phyloP scores from a whole-genome alignment of 129 eudicot species.

The Chrysanthemum seticuspe region DNA sequence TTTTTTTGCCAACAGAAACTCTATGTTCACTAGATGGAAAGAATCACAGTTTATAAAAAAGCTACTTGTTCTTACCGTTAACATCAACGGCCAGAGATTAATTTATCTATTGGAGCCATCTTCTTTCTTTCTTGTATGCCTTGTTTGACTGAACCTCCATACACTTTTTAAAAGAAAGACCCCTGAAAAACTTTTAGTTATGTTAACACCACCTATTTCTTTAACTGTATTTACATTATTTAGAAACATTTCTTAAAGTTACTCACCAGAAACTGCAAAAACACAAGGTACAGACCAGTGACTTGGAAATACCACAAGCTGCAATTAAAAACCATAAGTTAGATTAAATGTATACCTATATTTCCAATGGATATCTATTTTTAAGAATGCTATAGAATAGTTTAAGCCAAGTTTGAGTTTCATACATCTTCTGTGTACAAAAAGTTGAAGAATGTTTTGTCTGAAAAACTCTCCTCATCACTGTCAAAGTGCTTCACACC shows the following conservation, averaged over 20 bases:
- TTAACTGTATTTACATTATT: background rate
- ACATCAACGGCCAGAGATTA: constrained; percentile 24
- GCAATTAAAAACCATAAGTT: background rate
- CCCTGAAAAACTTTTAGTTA: constrained; percentile 31
- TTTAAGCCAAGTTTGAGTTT: constrained; percentile 11
- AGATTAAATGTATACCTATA: background rate
- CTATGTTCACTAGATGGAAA: background rate
- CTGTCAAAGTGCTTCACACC: constrained; percentile 12
- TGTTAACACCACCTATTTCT: background rate
- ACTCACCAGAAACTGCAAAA: constrained; percentile 64
- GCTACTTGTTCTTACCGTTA: background rate
- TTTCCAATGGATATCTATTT: constrained; percentile 31
- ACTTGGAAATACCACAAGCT: constrained; percentile 61
- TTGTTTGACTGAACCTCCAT: constrained; percentile 58
- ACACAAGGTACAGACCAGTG: constrained; percentile 63
- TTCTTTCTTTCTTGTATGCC: constrained; percentile 63
- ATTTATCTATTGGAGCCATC: constrained; percentile 40
- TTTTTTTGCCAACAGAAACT: too few species aligned
- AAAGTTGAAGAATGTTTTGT: constrained; percentile 51
- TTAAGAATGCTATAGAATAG: background rate
- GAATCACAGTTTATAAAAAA: background rate
- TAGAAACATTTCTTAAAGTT: background rate
- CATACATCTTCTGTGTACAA: constrained; percentile 61
- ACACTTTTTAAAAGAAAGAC: constrained; percentile 51
- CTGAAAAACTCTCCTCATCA: background rate